Evolutionary conservation across 345 rosid species (phyloP).

Genomic region (Carallia brachiata): DNA sequence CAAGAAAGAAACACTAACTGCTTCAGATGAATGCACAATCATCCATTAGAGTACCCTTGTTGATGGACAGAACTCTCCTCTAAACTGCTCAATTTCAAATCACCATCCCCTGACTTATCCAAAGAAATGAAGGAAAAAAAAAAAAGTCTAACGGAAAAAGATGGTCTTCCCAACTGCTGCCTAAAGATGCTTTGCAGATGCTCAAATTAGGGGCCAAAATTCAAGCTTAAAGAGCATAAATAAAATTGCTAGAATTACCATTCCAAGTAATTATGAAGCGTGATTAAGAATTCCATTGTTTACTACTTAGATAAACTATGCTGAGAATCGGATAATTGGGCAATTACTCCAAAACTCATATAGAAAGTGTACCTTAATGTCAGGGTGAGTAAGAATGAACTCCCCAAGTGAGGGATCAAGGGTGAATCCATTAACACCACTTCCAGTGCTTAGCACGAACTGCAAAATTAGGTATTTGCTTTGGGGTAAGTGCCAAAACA

Average conservation of each 20-base stretch:
- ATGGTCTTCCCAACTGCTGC: too few species aligned
- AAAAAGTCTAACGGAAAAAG: neutral
- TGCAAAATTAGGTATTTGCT: slow-evolving; percentile 31
- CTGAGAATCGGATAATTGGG: neutral
- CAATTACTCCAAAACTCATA: neutral
- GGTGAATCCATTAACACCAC: slow-evolving; percentile 92
- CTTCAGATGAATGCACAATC: neutral
- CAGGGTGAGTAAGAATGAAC: slow-evolving; percentile 94
- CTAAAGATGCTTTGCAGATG: too few species aligned
- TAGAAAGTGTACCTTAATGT: slow-evolving; percentile 63
- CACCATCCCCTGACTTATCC: too few species aligned
- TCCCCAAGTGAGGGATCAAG: slow-evolving; percentile 99
- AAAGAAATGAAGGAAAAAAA: too few species aligned
- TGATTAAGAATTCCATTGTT: neutral
- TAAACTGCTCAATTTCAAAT: too few species aligned
- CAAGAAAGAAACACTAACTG: neutral
- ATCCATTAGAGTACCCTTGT: too few species aligned
- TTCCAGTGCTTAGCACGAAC: slow-evolving; percentile 91
- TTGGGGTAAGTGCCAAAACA: neutral
- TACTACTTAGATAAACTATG: neutral
- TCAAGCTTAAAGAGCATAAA: neutral
- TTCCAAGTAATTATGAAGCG: neutral
- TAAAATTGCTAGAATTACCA: neutral
- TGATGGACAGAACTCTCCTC: too few species aligned
- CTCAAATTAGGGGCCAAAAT: neutral